These are phyloP conservation scores for Pouteria glomerata DNA, from an alignment of 148 eudicot genomes.

Conservation along the genomic window DNA sequence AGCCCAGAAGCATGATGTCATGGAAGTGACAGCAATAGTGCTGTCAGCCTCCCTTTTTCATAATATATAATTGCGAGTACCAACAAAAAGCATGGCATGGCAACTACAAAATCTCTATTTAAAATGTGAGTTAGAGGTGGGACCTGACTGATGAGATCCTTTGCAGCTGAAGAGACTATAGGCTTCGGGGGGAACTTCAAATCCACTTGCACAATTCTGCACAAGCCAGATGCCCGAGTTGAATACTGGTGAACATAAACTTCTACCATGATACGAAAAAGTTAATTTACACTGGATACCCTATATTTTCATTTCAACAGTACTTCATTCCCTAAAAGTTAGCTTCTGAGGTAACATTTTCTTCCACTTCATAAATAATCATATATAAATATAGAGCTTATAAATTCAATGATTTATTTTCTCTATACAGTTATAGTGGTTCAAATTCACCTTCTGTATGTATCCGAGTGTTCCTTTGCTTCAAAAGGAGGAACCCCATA, in stretches of 20 bases:
- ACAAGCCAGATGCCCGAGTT: not conserved
- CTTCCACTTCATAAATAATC: no score
- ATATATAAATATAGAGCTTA: no score
- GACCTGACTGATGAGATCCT: conserved; percentile 70
- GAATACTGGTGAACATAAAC: no score
- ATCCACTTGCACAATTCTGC: conserved; percentile 84
- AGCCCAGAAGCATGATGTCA: no score
- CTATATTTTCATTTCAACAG: no score
- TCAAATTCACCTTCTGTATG: conserved; percentile 67
- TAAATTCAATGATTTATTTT: not conserved
- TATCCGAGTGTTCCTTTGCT: conserved; percentile 95
- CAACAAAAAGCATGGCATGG: no score
- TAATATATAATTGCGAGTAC: no score
- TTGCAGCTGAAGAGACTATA: conserved; percentile 70
- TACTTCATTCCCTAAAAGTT: not conserved
- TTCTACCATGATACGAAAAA: no score
- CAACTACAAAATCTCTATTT: not conserved
- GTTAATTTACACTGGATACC: no score
- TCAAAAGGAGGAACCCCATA: conserved; percentile 95
- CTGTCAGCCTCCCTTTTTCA: no score
- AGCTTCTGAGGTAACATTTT: not conserved
- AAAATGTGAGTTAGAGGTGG: not conserved
- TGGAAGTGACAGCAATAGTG: no score
- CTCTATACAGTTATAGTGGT: not conserved
- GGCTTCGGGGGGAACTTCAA: conserved; percentile 78